phyloP scores from a whole-genome alignment of 768 basidiomycete species.

The Pleurotus sapidus region DNA sequence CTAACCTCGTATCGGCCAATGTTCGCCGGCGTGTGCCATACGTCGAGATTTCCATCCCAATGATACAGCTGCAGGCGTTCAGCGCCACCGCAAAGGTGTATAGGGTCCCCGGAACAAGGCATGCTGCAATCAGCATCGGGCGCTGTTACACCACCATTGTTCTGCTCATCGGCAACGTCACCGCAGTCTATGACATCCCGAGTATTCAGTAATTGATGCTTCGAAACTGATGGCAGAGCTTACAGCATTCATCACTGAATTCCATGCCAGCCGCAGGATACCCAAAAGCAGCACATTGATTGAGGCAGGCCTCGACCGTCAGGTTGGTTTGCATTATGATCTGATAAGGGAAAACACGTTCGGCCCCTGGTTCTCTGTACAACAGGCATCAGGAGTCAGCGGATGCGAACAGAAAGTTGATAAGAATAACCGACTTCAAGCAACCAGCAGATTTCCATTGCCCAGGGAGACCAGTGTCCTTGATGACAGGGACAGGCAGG shows the following conservation, averaged over 20 bases:
- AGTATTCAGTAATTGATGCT: not conserved
- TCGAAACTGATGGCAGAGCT: conserved; percentile 21
- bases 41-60: conserved; percentile 49
- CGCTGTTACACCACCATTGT: conserved; percentile 33
- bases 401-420: not conserved
- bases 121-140: conserved; percentile 41
- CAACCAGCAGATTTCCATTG: conserved; percentile 68
- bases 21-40: conserved; percentile 64
- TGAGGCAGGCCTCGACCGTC: conserved; percentile 61
- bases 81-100: conserved; percentile 65
- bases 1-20: conserved; percentile 71
- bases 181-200: conserved; percentile 55
- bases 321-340: conserved; percentile 59
- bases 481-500: conserved; percentile 55
- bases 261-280: conserved; percentile 70
- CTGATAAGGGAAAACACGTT: conserved; percentile 58
- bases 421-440: conserved; percentile 42
- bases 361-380: conserved; percentile 44
- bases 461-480: conserved; percentile 58
- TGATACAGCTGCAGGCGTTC: conserved; percentile 52
- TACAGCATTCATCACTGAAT: conserved; percentile 73
- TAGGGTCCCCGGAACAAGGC: conserved; percentile 69
- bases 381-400: not conserved
- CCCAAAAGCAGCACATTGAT: conserved; percentile 68
- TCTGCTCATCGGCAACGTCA: conserved; percentile 54